phyloP scores from a whole-genome alignment of 805 yeast genomes.

The Metschnikowia picachoensis region DNA sequence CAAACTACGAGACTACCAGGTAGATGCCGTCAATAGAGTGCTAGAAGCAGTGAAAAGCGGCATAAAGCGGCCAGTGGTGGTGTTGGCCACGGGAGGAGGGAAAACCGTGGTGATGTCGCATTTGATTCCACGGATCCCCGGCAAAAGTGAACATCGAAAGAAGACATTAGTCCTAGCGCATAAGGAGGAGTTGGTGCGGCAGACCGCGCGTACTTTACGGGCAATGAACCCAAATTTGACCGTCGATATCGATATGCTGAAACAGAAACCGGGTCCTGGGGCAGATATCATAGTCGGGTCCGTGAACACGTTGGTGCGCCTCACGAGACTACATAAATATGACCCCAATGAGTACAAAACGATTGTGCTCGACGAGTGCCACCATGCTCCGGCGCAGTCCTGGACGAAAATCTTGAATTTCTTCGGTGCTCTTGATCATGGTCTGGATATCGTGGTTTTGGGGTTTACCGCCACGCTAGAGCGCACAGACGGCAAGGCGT shows the following conservation, averaged over 20 bases:
- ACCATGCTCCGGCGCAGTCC: slow-evolving; percentile 76
- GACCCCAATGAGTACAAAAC: slow-evolving; percentile 61
- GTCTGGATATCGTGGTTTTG: slow-evolving; percentile 51
- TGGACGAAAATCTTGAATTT: slow-evolving; percentile 57
- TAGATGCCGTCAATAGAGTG: slow-evolving; percentile 61
- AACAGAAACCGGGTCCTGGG: slow-evolving; percentile 34
- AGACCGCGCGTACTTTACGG: slow-evolving; percentile 53
- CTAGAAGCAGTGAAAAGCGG: slow-evolving; percentile 45
- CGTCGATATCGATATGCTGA: slow-evolving; percentile 72
- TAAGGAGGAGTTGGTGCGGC: slow-evolving; percentile 71
- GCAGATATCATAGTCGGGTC: slow-evolving; percentile 76
- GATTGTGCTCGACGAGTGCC: slow-evolving; percentile 87
- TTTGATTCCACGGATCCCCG: slow-evolving; percentile 44
- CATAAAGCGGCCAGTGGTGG: slow-evolving; percentile 64
- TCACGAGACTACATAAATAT: slow-evolving; percentile 47
- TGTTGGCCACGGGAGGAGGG: slow-evolving; percentile 93
- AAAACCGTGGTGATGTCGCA: slow-evolving; percentile 77
- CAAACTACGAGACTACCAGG: slow-evolving; percentile 55
- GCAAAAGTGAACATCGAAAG: slow-evolving; percentile 13
- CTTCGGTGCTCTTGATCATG: slow-evolving; percentile 46
- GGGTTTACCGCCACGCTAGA: slow-evolving; percentile 90
- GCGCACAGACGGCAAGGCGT: slow-evolving; percentile 63
- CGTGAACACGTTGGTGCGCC: slow-evolving; percentile 56
- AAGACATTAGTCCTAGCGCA: slow-evolving; percentile 70
- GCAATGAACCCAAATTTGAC: slow-evolving; percentile 45